Conservation (phyloP, 1,139 yeast species). For the Sugiyamaella pinicola region DNA sequence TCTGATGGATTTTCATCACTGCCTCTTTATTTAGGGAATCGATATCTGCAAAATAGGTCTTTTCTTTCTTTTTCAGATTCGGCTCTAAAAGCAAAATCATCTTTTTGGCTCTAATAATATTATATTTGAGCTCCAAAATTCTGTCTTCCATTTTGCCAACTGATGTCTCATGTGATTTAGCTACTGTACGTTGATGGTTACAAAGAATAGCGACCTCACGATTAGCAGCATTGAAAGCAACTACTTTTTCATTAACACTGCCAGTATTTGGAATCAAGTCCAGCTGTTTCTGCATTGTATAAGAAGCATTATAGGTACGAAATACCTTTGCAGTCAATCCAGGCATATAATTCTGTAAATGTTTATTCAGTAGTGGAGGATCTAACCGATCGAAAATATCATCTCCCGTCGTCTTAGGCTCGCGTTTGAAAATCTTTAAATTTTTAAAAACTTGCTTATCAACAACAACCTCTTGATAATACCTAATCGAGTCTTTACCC, state of each 20-base stretch:
- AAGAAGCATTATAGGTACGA: slow-evolving; percentile 96
- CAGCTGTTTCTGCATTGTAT: slow-evolving; percentile 93
- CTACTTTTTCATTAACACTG: slow-evolving; percentile 82
- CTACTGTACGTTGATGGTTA: slow-evolving; percentile 94
- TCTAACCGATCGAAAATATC: slow-evolving; percentile 87
- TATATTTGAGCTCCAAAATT: slow-evolving; percentile 82
- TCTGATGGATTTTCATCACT: slow-evolving; percentile 57
- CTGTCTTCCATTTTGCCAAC: slow-evolving; percentile 78
- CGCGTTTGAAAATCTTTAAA: slow-evolving; percentile 79
- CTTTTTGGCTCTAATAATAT: slow-evolving; percentile 69
- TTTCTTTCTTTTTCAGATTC: slow-evolving; percentile 50
- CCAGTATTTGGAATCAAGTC: slow-evolving; percentile 83
- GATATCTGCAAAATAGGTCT: slow-evolving; percentile 64
- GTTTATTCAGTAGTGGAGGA: slow-evolving; percentile 80
- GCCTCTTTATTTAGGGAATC: slow-evolving; percentile 72
- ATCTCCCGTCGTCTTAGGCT: slow-evolving; percentile 89
- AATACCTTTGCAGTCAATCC: slow-evolving; percentile 96
- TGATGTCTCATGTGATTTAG: slow-evolving; percentile 78
- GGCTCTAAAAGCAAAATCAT: slow-evolving; percentile 71
- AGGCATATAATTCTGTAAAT: slow-evolving; percentile 85
- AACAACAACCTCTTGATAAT: slow-evolving; percentile 89
- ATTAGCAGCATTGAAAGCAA: slow-evolving; percentile 90
- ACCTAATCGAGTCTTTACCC: slow-evolving; percentile 95
- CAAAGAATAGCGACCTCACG: slow-evolving; percentile 93
- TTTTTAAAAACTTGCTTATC: slow-evolving; percentile 88